Evolutionary conservation across 1,284 basidiomycete species (phyloP).

Genomic region (Irpex lacteus): DNA sequence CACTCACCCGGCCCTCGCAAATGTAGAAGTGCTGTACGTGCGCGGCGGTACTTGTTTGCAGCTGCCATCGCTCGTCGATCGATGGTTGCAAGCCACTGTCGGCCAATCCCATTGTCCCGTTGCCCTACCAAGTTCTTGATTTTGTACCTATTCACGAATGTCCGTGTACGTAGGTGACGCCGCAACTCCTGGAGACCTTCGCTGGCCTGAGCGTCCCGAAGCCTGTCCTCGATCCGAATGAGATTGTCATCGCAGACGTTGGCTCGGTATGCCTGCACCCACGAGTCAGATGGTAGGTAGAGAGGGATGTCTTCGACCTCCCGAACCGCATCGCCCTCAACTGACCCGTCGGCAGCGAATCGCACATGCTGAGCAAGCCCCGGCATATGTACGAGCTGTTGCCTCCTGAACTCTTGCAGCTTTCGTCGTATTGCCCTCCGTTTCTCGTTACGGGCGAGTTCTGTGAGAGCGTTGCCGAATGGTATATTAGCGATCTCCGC

Average conservation of each 20-base stretch:
- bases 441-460: conserved; percentile 3
- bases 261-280: not conserved
- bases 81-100: conserved; percentile 1
- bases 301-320: conserved; percentile 3
- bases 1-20: conserved; percentile 1
- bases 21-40: not conserved
- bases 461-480: not conserved
- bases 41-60: not conserved
- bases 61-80: not conserved
- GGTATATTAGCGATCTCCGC: not conserved
- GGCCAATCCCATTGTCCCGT: not conserved
- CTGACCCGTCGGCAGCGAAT: not conserved
- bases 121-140: conserved; percentile 9
- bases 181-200: conserved; percentile 6
- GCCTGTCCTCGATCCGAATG: conserved; percentile 1
- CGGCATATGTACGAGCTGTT: conserved; percentile 15
- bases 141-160: conserved; percentile 8
- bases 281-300: not conserved
- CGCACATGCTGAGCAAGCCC: not conserved
- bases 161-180: conserved; percentile 5
- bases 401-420: conserved; percentile 4
- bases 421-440: conserved; percentile 6
- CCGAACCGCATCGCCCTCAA: not conserved
- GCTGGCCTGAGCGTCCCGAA: conserved; percentile 2
- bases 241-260: not conserved